A percentile compares a stretch with the other conserved stretches of the same genome.
These are phyloP conservation scores for Carex sylvatica DNA, from an alignment of 202 grass and related monocot species.

Conservation along the genomic window DNA sequence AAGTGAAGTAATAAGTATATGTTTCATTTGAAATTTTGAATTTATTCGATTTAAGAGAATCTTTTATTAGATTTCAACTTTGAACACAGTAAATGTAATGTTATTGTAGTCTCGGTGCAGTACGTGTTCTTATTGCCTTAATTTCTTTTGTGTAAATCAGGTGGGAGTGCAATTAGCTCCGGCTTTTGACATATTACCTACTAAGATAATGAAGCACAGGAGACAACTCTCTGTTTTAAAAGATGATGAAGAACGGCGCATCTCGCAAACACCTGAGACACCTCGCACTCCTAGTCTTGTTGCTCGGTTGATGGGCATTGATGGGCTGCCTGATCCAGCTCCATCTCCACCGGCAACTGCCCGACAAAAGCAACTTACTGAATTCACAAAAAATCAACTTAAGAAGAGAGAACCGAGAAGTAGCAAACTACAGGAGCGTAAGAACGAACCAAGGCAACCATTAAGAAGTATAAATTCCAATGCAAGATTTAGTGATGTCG, in stretches of 20 bases:
- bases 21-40: not conserved
- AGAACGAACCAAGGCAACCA: slow-evolving; percentile 49
- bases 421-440: slow-evolving; percentile 48
- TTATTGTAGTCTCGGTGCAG: not conserved
- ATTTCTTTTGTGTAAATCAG: not conserved
- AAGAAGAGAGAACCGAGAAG: slow-evolving; percentile 46
- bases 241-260: slow-evolving; percentile 2
- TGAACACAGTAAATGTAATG: not conserved
- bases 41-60: not conserved
- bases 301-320: slow-evolving; percentile 86
- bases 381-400: not conserved
- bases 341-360: slow-evolving; percentile 29
- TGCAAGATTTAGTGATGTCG: slow-evolving; percentile 19
- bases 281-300: slow-evolving; percentile 75
- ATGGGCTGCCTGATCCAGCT: slow-evolving; percentile 49
- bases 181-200: slow-evolving; percentile 43
- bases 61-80: not conserved
- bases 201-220: slow-evolving; percentile 1
- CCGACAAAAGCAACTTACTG: not conserved
- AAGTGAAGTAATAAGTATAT: not conserved
- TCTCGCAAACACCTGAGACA: slow-evolving; percentile 36
- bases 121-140: not conserved
- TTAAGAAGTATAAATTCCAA: slow-evolving; percentile 69
- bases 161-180: slow-evolving; percentile 56
- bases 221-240: not conserved